phyloP scores from a whole-genome alignment of 73 alveolate species.

The Paramecium octaurelia region DNA sequence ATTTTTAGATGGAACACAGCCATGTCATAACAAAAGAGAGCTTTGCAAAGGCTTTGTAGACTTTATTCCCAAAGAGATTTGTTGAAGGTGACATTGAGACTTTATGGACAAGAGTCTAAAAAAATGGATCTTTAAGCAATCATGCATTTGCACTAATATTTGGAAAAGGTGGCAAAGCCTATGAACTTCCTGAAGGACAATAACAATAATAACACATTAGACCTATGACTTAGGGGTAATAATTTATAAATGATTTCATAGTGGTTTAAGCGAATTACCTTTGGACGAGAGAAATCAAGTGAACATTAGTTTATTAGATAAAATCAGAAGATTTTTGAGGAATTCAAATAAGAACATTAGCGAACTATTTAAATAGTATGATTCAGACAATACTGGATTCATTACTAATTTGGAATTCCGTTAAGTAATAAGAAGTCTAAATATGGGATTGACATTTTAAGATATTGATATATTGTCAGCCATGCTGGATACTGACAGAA shows the following conservation, averaged over 20 bases:
- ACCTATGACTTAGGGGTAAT: neutral
- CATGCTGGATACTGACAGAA: slow-evolving; percentile 73
- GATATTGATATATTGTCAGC: slow-evolving; percentile 78
- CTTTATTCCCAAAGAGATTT: slow-evolving; percentile 72
- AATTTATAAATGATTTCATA: neutral
- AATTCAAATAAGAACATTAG: slow-evolving; percentile 58
- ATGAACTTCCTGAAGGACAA: neutral
- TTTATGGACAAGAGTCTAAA: slow-evolving; percentile 66
- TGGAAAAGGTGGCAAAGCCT: slow-evolving; percentile 20
- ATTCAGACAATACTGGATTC: slow-evolving; percentile 74
- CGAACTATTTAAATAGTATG: slow-evolving; percentile 70
- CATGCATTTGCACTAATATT: slow-evolving; percentile 14
- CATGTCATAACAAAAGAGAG: slow-evolving; percentile 49
- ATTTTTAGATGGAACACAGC: slow-evolving; percentile 61
- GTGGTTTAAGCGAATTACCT: slow-evolving; percentile 46
- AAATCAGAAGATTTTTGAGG: slow-evolving; percentile 68
- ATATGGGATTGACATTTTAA: slow-evolving; percentile 74
- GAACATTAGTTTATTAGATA: slow-evolving; percentile 19
- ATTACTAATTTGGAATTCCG: slow-evolving; percentile 80
- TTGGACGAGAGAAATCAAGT: neutral
- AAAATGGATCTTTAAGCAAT: slow-evolving; percentile 57
- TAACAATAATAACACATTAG: neutral
- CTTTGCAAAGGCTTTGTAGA: slow-evolving; percentile 65
- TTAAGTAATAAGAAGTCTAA: slow-evolving; percentile 77
- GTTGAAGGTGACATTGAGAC: slow-evolving; percentile 60